Conservation (phyloP, 805 yeast genomes). For the Ogataea angusta region DNA sequence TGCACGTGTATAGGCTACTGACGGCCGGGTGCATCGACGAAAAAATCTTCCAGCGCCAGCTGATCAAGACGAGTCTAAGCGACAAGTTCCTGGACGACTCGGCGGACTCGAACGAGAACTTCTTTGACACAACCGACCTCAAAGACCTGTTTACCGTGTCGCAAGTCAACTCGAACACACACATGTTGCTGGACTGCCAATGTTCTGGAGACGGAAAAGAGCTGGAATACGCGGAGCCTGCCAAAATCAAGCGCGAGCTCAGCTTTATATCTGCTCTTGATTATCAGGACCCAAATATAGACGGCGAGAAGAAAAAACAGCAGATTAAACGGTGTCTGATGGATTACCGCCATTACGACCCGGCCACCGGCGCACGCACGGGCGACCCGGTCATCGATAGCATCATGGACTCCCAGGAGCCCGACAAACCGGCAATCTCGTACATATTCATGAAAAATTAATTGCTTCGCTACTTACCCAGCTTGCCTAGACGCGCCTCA, state of each 20-base stretch:
- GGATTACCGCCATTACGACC: slow-evolving; percentile 64
- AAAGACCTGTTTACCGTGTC: slow-evolving; percentile 69
- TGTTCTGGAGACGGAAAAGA: slow-evolving; percentile 55
- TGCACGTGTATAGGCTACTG: slow-evolving; percentile 75
- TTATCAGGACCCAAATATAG: slow-evolving; percentile 25
- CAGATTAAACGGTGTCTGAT: slow-evolving; percentile 56
- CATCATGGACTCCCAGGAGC: slow-evolving; percentile 24
- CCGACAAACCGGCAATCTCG: slow-evolving; percentile 31
- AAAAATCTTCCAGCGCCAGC: slow-evolving; percentile 87
- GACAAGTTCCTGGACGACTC: slow-evolving; percentile 57
- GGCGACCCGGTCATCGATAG: slow-evolving; percentile 27
- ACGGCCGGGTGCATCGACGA: slow-evolving; percentile 93
- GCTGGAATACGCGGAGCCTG: slow-evolving; percentile 15
- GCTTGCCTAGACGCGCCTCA: slow-evolving; percentile 58
- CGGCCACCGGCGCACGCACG: slow-evolving; percentile 25
- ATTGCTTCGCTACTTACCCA: background rate
- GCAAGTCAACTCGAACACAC: slow-evolving; percentile 61
- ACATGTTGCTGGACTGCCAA: slow-evolving; percentile 65
- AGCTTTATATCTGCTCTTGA: slow-evolving; percentile 62
- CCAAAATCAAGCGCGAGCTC: slow-evolving; percentile 8
- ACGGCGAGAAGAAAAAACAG: slow-evolving; percentile 35
- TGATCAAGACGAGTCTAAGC: slow-evolving; percentile 77
- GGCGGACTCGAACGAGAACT: slow-evolving; percentile 49
- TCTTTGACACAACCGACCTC: slow-evolving; percentile 67
- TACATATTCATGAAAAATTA: slow-evolving; percentile 39